Percentiles rank a stretch among this genome's conserved stretches.
These are phyloP conservation scores for Kokia cookei DNA, from an alignment of 441 rosid genomes.

Conservation along the genomic window DNA sequence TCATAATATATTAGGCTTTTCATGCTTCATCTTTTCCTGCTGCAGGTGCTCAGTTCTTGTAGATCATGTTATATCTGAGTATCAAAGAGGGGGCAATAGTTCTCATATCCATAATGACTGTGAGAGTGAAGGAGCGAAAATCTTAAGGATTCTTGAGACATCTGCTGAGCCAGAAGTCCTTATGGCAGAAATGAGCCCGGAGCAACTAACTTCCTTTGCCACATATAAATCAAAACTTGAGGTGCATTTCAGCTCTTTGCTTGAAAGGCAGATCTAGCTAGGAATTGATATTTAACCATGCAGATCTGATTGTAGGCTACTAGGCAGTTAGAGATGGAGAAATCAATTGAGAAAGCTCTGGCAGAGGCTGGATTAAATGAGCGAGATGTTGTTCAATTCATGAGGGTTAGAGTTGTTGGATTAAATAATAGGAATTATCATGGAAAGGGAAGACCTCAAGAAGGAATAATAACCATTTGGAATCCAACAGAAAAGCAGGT, in stretches of 20 bases:
- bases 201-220: slow-evolving; percentile 68
- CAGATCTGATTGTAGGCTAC: slow-evolving; percentile 42
- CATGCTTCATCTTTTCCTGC: slow-evolving; percentile 10
- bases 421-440: slow-evolving; percentile 33
- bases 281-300: slow-evolving; percentile 19
- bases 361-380: slow-evolving; percentile 63
- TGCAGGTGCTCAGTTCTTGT: slow-evolving; percentile 60
- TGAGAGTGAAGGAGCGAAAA: slow-evolving; percentile 85
- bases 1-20: neutral
- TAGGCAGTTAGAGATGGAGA: slow-evolving; percentile 56
- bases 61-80: slow-evolving; percentile 68
- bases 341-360: slow-evolving; percentile 62
- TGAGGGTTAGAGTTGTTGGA: slow-evolving; percentile 88
- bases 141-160: slow-evolving; percentile 65
- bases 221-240: slow-evolving; percentile 67
- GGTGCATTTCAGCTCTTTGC: slow-evolving; percentile 34
- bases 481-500: slow-evolving; percentile 92
- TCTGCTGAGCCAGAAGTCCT: slow-evolving; percentile 90
- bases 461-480: slow-evolving; percentile 91
- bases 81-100: slow-evolving; percentile 38
- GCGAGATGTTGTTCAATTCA: slow-evolving; percentile 80
- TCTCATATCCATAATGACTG: slow-evolving; percentile 42
- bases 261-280: slow-evolving; percentile 5
- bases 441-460: slow-evolving; percentile 35
- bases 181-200: slow-evolving; percentile 94